A percentile compares a stretch with the other conserved stretches of the same genome.
Evolutionary conservation across 1,284 basidiomycete genomes (phyloP).

Genomic region (Anthracocystis walkeri): DNA sequence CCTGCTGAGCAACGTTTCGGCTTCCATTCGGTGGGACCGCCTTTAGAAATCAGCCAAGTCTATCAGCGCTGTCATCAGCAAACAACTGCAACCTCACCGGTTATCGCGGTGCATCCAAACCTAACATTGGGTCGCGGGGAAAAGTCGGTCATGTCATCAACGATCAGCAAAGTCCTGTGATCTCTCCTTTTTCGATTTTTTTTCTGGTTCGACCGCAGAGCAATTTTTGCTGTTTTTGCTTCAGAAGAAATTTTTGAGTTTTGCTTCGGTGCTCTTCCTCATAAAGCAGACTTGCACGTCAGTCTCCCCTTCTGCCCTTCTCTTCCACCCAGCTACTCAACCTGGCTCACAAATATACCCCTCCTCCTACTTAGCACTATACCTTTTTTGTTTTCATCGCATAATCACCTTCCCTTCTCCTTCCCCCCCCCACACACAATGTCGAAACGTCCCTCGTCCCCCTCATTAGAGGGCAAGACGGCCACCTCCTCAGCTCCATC

Average conservation of each 20-base stretch:
- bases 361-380: constrained; percentile 12
- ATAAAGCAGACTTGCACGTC: constrained; percentile 20
- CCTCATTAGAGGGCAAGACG: constrained; percentile 33
- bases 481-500: constrained; percentile 22
- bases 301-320: background rate
- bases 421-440: constrained; percentile 12
- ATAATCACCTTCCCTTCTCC: constrained; percentile 2
- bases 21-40: too few species aligned
- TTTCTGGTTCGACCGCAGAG: constrained; percentile 14
- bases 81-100: constrained; percentile 27
- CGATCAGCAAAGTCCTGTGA: background rate
- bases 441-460: constrained; percentile 52
- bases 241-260: constrained; percentile 37
- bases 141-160: background rate
- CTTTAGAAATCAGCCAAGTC: too few species aligned
- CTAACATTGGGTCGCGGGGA: background rate
- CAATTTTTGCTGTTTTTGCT: background rate
- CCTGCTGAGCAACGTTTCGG: too few species aligned
- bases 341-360: constrained; percentile 48
- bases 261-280: constrained; percentile 10
- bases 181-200: background rate
- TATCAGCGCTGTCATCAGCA: constrained; percentile 5
- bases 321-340: constrained; percentile 28
- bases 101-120: constrained; percentile 18
- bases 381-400: constrained; percentile 7